These are phyloP conservation scores for Allantophomopsis cytisporea DNA, from an alignment of 2,329 filamentous ascomycete genomes.

Conservation along the genomic window DNA sequence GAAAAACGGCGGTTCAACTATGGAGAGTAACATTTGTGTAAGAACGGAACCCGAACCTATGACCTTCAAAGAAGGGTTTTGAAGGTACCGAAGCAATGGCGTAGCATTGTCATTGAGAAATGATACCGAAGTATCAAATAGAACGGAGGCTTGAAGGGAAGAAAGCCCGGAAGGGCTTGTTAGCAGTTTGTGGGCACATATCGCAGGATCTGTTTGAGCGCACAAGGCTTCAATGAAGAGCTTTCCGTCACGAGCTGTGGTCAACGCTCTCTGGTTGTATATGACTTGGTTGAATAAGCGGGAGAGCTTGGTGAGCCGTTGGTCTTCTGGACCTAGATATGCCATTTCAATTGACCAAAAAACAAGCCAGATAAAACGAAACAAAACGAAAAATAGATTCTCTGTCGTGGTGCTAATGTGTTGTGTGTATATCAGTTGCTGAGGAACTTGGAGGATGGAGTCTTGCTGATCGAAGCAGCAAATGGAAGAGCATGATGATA, in stretches of 20 bases:
- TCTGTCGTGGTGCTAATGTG: too few relatives aligned
- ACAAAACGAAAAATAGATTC: too few relatives aligned
- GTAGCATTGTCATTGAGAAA: constrained; percentile 28
- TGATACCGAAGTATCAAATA: constrained; percentile 24
- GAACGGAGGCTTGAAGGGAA: constrained; percentile 24
- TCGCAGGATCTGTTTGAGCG: constrained; percentile 23
- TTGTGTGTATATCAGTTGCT: neutral
- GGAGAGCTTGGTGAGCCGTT: constrained; percentile 13
- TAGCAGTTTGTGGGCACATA: constrained; percentile 25
- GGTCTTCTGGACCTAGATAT: constrained; percentile 1
- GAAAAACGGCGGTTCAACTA: constrained; percentile 35
- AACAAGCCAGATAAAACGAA: too few relatives aligned
- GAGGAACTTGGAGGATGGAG: neutral
- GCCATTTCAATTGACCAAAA: neutral
- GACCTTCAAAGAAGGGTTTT: constrained; percentile 7
- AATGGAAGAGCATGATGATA: neutral
- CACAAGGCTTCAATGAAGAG: constrained; percentile 34
- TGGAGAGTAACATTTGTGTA: constrained; percentile 25
- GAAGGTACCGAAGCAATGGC: constrained; percentile 21
- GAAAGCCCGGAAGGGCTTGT: constrained; percentile 18
- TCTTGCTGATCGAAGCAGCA: neutral
- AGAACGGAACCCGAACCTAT: constrained; percentile 20
- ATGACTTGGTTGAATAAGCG: constrained; percentile 26
- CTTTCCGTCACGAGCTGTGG: constrained; percentile 22
- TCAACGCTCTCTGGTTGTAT: constrained; percentile 22